Conservation (phyloP, 2,329 filamentous ascomycete species). For the Purpureocillium takamizusanense region DNA sequence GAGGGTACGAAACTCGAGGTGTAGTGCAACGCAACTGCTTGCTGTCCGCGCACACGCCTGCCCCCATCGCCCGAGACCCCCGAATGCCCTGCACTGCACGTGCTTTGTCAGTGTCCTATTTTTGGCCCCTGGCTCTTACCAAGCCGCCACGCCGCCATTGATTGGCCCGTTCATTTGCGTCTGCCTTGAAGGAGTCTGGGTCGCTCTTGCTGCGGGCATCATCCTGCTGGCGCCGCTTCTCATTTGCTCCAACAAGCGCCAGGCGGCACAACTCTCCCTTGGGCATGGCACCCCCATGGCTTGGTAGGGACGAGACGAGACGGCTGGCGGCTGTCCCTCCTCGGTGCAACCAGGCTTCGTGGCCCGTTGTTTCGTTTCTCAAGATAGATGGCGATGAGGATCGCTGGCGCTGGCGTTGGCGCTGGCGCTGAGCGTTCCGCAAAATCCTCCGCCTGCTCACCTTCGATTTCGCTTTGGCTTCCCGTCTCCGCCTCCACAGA, state of each 20-base stretch:
- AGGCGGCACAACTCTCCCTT: not conserved
- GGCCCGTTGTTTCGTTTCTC: not conserved
- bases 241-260: constrained; percentile 3
- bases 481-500: no score
- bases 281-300: not conserved
- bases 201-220: not conserved
- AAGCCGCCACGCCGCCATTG: constrained; percentile 2
- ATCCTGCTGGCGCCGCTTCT: not conserved
- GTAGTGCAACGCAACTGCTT: no score
- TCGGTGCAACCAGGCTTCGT: no score
- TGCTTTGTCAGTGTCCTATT: constrained; percentile 5
- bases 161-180: constrained; percentile 1
- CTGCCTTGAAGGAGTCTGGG: not conserved
- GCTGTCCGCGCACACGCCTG: no score
- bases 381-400: not conserved
- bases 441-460: no score
- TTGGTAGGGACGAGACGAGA: no score
- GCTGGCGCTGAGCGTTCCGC: no score
- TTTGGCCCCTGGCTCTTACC: constrained; percentile 1
- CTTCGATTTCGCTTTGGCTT: no score
- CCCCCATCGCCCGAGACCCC: no score
- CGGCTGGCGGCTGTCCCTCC: no score
- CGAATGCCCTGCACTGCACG: constrained; percentile 1
- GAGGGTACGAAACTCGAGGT: no score
- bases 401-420: no score